Base-by-base conservation (phyloP, 139 green algal genomes). In the Chlamydomonas schloesseri region DNA sequence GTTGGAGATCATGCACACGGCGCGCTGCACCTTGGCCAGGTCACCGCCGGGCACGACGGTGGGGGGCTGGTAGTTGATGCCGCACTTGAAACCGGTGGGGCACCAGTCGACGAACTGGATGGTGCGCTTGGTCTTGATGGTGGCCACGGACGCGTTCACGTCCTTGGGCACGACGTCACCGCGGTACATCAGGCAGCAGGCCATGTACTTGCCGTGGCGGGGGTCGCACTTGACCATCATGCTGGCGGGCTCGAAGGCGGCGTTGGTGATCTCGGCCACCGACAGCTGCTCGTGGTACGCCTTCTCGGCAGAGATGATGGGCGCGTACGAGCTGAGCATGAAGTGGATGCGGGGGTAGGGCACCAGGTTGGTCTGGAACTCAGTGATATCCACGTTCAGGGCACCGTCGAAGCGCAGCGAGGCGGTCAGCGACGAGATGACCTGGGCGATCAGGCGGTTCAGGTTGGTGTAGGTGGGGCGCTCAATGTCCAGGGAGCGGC, bases 1-100 rank as follows among this genome's bases (percentile, higher is more conserved):
- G 97, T 99, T 99, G 92, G 96, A 98, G 92, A 99, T 99, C 98
- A 99, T 99, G 97, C 98, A 99, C 90, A 99, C 97, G 75, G 97
- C 97, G 84, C 98, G 96, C 96, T 99, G 96, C 83, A 99, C 97
- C 97, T 99, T 99, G 90, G 98, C 98, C 78, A 99, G 94, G 88
- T 99, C 98, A 80, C 97, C 97, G 83, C 97, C 97, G 20, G 96
- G 96, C 69, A 99, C 98, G n/a, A 99, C 97, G 71, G 97, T 99
- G 81, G 98, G 98, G 6, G 98, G 97, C 96, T 99, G 97, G 97
- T 99, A 99, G 97, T 99, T 99, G 95, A 99, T 99, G 90, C 98
- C 98, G 93, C 97, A 99, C 97, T 99, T 99, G 95, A 99, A 99
- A 71, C 97, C 97, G 69, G 97, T 99, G 88, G 97, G 97, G 95